Percentiles rank a stretch among this genome's conserved stretches.
These are phyloP conservation scores for Anthoceros angustus DNA, from an alignment of 225 moss, liverwort and hornwort genomes.

Conservation along the genomic window DNA sequence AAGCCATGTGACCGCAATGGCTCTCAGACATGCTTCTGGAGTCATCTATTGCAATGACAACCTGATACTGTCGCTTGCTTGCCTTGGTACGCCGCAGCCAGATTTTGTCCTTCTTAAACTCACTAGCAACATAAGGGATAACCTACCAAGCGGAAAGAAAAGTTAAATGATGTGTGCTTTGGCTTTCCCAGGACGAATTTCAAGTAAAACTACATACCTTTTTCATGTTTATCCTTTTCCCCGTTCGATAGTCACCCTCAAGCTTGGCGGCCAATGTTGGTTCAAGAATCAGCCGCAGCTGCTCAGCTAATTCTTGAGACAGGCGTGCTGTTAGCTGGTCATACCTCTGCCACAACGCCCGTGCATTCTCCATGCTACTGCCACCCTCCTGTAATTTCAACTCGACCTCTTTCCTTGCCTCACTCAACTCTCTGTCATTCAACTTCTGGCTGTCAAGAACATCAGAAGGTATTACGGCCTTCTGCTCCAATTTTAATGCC, in stretches of 20 bases:
- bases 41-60: slow-evolving; percentile 89
- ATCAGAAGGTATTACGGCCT: too few species aligned
- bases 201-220: slow-evolving; percentile 21
- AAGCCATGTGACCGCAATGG: slow-evolving; percentile 70
- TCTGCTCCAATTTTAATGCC: slow-evolving; percentile 25
- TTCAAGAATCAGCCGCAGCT: slow-evolving; percentile 81
- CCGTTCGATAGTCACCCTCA: slow-evolving; percentile 85
- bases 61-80: slow-evolving; percentile 90
- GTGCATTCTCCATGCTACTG: slow-evolving; percentile 49
- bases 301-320: slow-evolving; percentile 87
- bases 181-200: not conserved
- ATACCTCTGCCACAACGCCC: slow-evolving; percentile 73
- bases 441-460: slow-evolving; percentile 15
- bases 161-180: not conserved
- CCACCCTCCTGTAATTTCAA: slow-evolving; percentile 33
- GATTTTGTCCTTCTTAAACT: slow-evolving; percentile 94
- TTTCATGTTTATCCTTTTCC: slow-evolving; percentile 98
- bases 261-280: slow-evolving; percentile 82
- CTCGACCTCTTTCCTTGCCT: slow-evolving; percentile 66
- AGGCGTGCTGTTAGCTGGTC: slow-evolving; percentile 82
- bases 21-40: slow-evolving; percentile 94
- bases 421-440: slow-evolving; percentile 57
- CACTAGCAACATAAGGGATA: slow-evolving; percentile 89
- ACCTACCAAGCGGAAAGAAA: slow-evolving; percentile 16
- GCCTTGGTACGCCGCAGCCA: slow-evolving; percentile 96